Evolutionary conservation across 768 basidiomycete species (phyloP), one percentile per base, ranked within the genome.

Genomic region (Phaeotremella fagi): DNA sequence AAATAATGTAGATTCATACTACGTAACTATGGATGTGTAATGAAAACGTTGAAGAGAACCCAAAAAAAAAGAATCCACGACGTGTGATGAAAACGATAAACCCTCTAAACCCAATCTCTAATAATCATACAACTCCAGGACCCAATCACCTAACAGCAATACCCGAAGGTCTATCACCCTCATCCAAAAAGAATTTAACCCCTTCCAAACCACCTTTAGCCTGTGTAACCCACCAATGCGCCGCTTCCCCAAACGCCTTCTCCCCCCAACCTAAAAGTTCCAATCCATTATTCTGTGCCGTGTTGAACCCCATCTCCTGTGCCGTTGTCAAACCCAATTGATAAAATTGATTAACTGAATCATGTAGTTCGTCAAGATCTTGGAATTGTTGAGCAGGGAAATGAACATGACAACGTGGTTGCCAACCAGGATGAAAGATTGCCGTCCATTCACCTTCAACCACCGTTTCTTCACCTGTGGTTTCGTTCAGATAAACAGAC

Each of bases 171-270:
- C 38, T 11, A 41, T 41, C 20, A 7, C 38, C 38, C 20, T 41
- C 38, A 41, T 41, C 38, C 38, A 41, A 41, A 20, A 41, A 41
- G 38, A 54, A 59, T 24, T 26, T 45, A 26, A 59, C 38, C 18
- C 29, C 35, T n/a, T 59, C 48, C 9, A 59, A 48, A 2, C 57
- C 52, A 16, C 22, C 24, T 22, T 50, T 54, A n/a, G 48, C 52
- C n/a, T 48, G 33, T 28, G 6, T 50, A 18, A 4, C 23, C 47
- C 36, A 57, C 12, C 12, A 44, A 22, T 25, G 45, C 45, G 45
- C 38, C 18, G 2, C 42, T n/a, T 0, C 11, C 12, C 23, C 20
- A 16, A 12, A 11, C 18, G 29, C 31, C 27, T 42, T 26, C 33
- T 24, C 25, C 9, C 12, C 42, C 50, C 24, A 20, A 11, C 20